Evolutionary conservation across 2,329 filamentous ascomycete genomes (phyloP).

Genomic region (Graphium sp.): DNA sequence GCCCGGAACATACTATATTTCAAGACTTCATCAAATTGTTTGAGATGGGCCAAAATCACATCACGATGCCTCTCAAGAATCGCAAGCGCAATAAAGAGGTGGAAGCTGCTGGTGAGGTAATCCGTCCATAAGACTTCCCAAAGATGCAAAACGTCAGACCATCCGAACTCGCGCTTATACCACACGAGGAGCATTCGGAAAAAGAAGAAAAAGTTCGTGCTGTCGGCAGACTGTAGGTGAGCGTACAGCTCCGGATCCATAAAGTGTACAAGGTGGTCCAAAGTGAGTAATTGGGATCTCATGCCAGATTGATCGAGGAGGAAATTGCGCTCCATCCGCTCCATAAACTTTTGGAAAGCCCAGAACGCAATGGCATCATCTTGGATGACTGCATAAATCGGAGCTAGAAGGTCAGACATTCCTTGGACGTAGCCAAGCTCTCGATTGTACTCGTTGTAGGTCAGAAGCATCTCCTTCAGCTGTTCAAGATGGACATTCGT

Average conservation of each 20-base stretch:
- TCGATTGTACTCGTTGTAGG: constrained; percentile 95
- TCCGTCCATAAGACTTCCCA: constrained; percentile 97
- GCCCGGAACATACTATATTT: constrained; percentile 73
- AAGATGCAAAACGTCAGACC: constrained; percentile 68
- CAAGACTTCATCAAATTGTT: constrained; percentile 90
- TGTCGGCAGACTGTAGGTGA: constrained; percentile 78
- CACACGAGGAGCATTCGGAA: constrained; percentile 98
- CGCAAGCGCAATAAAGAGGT: constrained; percentile 83
- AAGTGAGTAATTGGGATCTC: constrained; percentile 74
- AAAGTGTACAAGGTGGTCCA: constrained; percentile 90
- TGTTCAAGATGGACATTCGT: constrained; percentile 97
- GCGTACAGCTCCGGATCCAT: constrained; percentile 91
- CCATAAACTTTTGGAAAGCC: constrained; percentile 93
- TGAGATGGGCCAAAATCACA: constrained; percentile 86
- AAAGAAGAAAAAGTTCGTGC: constrained; percentile 99
- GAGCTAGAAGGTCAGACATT: constrained; percentile 92
- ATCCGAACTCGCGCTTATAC: constrained; percentile 96
- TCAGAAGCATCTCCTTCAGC: constrained; percentile 97
- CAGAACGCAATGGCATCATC: constrained; percentile 96
- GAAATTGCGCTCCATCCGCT: constrained; percentile 95
- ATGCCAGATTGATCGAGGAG: constrained; percentile 91
- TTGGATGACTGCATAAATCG: constrained; percentile 93
- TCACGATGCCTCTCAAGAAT: constrained; percentile 93
- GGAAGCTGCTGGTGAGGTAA: constrained; percentile 74
- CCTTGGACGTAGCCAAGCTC: constrained; percentile 95